A percentile compares a stretch with the other conserved stretches of the same genome.
Conservation (phyloP, 2,329 filamentous ascomycete species). For the Sporothrix variecibatus region DNA sequence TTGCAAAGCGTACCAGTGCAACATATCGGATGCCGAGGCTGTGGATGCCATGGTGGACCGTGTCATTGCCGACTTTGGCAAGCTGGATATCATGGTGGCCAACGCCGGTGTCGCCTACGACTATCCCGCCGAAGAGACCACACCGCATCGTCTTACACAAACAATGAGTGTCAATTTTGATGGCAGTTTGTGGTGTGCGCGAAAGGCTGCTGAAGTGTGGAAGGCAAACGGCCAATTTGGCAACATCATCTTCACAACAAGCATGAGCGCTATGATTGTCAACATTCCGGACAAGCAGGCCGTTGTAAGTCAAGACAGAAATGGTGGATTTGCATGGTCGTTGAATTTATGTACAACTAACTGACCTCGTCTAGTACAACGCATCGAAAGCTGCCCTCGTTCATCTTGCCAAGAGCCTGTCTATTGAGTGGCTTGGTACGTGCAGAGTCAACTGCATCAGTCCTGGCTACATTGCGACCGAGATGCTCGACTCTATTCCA, state of each 20-base stretch:
- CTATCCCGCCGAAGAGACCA: neutral
- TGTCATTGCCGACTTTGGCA: constrained; percentile 66
- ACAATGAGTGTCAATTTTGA: constrained; percentile 1
- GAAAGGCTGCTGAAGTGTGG: constrained; percentile 44
- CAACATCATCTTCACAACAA: constrained; percentile 77
- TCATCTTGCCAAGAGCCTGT: neutral
- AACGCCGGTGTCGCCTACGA: constrained; percentile 60
- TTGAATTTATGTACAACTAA: too few relatives aligned
- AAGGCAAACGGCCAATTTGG: constrained; percentile 44
- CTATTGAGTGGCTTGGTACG: neutral
- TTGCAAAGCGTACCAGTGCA: neutral
- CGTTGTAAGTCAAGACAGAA: constrained; percentile 43
- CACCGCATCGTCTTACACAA: neutral
- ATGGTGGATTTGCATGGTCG: too few relatives aligned
- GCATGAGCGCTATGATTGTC: constrained; percentile 75
- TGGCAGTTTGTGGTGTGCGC: neutral
- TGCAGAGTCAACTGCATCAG: constrained; percentile 2
- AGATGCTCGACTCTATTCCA: neutral
- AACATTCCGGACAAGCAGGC: constrained; percentile 75
- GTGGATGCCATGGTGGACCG: constrained; percentile 53
- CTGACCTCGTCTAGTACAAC: constrained; percentile 64
- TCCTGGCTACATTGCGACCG: neutral
- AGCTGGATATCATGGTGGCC: constrained; percentile 76
- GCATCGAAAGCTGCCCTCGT: constrained; percentile 59
- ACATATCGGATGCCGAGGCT: constrained; percentile 45